phyloP scores from a whole-genome alignment of 2,329 filamentous ascomycete genomes.

The Neonectria sp. region DNA sequence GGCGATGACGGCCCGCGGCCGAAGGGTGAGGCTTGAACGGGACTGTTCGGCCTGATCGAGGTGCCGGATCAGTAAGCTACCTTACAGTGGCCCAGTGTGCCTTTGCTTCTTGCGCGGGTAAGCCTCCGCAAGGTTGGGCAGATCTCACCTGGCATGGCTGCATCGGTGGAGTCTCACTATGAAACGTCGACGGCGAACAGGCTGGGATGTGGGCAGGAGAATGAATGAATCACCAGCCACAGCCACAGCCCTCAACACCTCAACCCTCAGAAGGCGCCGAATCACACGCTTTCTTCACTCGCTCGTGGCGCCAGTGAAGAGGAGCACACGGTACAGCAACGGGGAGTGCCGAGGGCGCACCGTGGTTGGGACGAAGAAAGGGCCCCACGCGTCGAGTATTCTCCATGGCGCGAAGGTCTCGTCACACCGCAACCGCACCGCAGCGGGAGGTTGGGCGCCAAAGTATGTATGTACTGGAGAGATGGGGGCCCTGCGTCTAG shows the following conservation, averaged over 20 bases:
- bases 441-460: conserved; percentile 19
- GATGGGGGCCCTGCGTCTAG: conserved; percentile 3
- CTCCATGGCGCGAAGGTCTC: conserved; percentile 12
- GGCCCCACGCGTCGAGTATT: conserved; percentile 5
- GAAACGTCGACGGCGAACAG: conserved; percentile 23
- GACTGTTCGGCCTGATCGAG: neutral
- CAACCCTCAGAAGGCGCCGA: neutral
- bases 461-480: neutral
- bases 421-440: conserved; percentile 14
- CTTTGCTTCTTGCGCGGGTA: neutral
- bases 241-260: neutral
- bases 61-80: neutral
- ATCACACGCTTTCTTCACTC: too few species aligned
- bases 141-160: conserved; percentile 16
- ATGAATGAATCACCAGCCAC: conserved; percentile 11
- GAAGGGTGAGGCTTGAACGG: conserved; percentile 13
- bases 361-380: conserved; percentile 13
- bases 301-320: too few species aligned
- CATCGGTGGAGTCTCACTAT: conserved; percentile 11
- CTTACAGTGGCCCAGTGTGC: too few species aligned
- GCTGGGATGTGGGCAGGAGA: conserved; percentile 11
- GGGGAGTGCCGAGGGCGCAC: neutral
- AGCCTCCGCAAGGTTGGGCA: conserved; percentile 5
- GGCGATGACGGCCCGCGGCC: conserved; percentile 6
- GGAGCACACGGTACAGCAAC: too few species aligned